These are phyloP conservation scores for Cercospora beticola DNA, from an alignment of 2,329 filamentous ascomycete genomes.

Conservation along the genomic window DNA sequence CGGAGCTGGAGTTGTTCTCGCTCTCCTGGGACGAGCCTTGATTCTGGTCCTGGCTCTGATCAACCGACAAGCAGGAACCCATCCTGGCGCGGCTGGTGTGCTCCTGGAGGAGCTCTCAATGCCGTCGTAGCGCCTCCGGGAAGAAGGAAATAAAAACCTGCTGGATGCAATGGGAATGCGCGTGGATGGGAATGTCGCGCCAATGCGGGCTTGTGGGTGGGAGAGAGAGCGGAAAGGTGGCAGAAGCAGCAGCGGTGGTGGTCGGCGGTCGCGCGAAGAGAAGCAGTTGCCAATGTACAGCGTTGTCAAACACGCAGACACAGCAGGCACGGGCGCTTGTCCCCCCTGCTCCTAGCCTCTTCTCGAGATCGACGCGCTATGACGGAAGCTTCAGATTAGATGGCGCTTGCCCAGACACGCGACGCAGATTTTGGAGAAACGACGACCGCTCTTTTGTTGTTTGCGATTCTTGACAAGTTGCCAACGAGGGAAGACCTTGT, in stretches of 20 bases:
- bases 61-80: constrained; percentile 8
- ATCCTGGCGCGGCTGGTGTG: background rate
- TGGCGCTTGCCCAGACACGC: constrained; percentile 1
- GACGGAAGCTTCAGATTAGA: background rate
- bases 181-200: background rate
- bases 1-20: constrained; percentile 30
- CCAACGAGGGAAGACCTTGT: too few relatives aligned
- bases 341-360: background rate
- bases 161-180: background rate
- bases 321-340: background rate
- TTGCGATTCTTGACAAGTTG: too few relatives aligned
- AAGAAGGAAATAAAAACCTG: background rate
- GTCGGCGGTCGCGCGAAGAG: background rate
- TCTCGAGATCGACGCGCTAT: background rate
- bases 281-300: background rate
- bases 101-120: constrained; percentile 10
- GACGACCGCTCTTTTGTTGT: background rate
- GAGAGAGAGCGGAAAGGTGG: background rate
- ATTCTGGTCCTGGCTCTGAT: constrained; percentile 29
- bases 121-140: background rate
- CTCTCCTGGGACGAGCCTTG: constrained; percentile 28
- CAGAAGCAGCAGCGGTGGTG: background rate
- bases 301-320: background rate
- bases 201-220: background rate
- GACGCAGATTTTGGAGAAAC: background rate